Evolutionary conservation across 2,329 filamentous ascomycete genomes (phyloP).

Genomic region (Tolypocladium sp.): DNA sequence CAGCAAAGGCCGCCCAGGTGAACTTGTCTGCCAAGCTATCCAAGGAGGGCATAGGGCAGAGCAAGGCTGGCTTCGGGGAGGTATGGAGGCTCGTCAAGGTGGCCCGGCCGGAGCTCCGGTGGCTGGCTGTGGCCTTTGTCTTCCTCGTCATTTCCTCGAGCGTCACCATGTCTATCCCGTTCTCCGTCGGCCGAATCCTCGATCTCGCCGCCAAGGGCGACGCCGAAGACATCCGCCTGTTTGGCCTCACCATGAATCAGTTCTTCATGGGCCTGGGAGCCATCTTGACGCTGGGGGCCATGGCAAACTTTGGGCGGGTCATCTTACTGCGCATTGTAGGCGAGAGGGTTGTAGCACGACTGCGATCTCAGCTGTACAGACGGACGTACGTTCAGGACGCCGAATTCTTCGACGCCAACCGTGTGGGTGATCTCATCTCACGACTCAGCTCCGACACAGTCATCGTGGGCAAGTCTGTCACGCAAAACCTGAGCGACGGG

Average conservation of each 20-base stretch:
- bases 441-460: constrained; percentile 93
- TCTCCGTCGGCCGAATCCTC: constrained; percentile 91
- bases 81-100: constrained; percentile 84
- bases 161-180: constrained; percentile 93
- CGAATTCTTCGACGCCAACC: constrained; percentile 97
- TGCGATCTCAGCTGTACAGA: constrained; percentile 83
- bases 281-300: constrained; percentile 74
- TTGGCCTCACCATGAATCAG: constrained; percentile 75
- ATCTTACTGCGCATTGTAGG: constrained; percentile 89
- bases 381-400: constrained; percentile 95
- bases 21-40: constrained; percentile 82
- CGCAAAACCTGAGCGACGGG: constrained; percentile 95
- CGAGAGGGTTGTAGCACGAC: constrained; percentile 83
- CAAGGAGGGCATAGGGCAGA: constrained; percentile 60
- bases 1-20: constrained; percentile 76
- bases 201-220: constrained; percentile 76
- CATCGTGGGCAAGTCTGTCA: constrained; percentile 97
- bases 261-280: constrained; percentile 77
- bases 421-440: constrained; percentile 92
- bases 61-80: constrained; percentile 59
- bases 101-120: constrained; percentile 72
- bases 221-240: constrained; percentile 58
- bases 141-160: constrained; percentile 83
- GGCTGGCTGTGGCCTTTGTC: constrained; percentile 69
- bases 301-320: constrained; percentile 88